Percentiles rank a stretch among this genome's conserved stretches.
phyloP scores from a whole-genome alignment of 2,329 filamentous ascomycete genomes.

The Alternaria sp. region DNA sequence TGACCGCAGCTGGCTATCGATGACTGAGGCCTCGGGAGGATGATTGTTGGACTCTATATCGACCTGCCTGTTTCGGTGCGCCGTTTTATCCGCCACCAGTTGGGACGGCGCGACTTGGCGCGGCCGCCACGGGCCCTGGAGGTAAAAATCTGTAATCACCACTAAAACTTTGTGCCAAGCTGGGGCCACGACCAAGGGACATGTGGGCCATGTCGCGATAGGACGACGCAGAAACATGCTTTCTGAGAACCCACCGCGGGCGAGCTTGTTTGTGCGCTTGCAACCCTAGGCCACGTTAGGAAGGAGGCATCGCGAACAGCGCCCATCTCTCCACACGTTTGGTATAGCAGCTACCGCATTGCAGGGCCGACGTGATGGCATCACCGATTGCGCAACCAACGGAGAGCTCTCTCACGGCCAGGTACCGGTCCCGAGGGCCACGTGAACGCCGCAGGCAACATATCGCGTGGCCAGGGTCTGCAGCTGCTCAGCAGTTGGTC shows the following conservation, averaged over 20 bases:
- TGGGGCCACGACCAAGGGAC: conserved; percentile 19
- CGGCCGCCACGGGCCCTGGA: conserved; percentile 14
- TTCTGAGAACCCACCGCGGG: conserved; percentile 31
- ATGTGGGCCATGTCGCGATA: conserved; percentile 32
- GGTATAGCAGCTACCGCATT: conserved; percentile 20
- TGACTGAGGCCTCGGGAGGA: conserved; percentile 6
- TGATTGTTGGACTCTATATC: conserved; percentile 11
- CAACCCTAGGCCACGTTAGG: conserved; percentile 29
- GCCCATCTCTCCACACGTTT: conserved; percentile 18
- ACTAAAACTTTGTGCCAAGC: conserved; percentile 26
- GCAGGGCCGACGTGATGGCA: conserved; percentile 29
- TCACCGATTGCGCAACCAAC: conserved; percentile 22
- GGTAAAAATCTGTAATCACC: no score
- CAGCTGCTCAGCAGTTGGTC: conserved; percentile 16
- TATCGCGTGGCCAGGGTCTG: conserved; percentile 15
- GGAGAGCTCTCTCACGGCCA: conserved; percentile 15
- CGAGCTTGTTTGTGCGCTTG: conserved; percentile 37
- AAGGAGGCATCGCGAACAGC: conserved; percentile 30
- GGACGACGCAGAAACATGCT: conserved; percentile 32
- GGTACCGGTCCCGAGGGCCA: conserved; percentile 27
- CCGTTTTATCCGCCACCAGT: conserved; percentile 22
- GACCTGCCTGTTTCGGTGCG: conserved; percentile 29
- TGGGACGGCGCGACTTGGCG: conserved; percentile 12
- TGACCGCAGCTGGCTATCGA: conserved; percentile 2
- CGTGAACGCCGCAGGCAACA: conserved; percentile 23